These are phyloP conservation scores for Calocera cornea DNA, from an alignment of 768 basidiomycete species.

Conservation along the genomic window DNA sequence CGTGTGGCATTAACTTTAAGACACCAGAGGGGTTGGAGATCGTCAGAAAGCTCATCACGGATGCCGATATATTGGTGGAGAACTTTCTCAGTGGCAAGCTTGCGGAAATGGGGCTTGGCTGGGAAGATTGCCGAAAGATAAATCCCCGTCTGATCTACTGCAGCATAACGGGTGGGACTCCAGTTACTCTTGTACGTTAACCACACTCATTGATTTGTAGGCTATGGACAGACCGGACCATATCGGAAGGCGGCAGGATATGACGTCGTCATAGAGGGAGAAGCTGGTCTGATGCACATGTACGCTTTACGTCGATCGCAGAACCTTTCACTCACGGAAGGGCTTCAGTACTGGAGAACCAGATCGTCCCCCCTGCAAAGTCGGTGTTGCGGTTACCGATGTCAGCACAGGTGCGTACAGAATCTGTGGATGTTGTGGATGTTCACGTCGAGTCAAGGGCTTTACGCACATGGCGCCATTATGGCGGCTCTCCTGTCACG, in stretches of 20 bases:
- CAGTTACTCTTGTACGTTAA: constrained; percentile 19
- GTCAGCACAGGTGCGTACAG: constrained; percentile 47
- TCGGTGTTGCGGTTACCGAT: constrained; percentile 91
- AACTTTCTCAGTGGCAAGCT: constrained; percentile 82
- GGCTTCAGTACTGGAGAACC: constrained; percentile 66
- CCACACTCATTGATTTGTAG: constrained; percentile 23
- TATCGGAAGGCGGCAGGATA: constrained; percentile 74
- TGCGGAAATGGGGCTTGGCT: constrained; percentile 70
- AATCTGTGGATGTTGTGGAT: not conserved
- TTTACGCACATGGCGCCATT: constrained; percentile 86
- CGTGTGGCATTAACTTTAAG: constrained; percentile 83
- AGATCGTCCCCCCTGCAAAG: constrained; percentile 75
- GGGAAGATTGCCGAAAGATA: constrained; percentile 60
- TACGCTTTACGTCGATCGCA: constrained; percentile 26
- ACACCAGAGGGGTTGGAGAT: constrained; percentile 60
- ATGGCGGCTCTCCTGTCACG: constrained; percentile 79
- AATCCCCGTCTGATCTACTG: constrained; percentile 78
- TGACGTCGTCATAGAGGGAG: constrained; percentile 75
- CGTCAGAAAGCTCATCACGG: constrained; percentile 50
- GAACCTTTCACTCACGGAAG: not conserved
- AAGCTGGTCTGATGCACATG: constrained; percentile 94
- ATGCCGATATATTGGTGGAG: constrained; percentile 78
- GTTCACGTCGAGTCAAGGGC: constrained; percentile 20
- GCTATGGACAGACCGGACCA: constrained; percentile 82
- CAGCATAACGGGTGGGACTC: constrained; percentile 54